These are phyloP conservation scores for Fusarium sp. DNA, from an alignment of 2,329 filamentous ascomycete species.

Conservation along the genomic window DNA sequence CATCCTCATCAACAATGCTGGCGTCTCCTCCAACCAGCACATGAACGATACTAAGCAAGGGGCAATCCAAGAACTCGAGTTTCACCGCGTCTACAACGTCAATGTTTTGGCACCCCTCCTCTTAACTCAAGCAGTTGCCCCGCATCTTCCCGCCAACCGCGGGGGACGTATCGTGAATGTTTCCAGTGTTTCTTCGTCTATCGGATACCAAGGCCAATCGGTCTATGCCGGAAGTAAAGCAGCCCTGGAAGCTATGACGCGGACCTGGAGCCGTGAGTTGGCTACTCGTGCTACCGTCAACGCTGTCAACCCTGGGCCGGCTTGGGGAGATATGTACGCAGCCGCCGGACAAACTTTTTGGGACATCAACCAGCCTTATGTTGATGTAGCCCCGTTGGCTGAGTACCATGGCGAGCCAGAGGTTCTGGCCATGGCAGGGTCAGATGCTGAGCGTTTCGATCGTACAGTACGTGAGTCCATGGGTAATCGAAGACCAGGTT, in stretches of 20 bases:
- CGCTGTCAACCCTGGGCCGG: constrained; percentile 67
- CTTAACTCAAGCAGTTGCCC: constrained; percentile 77
- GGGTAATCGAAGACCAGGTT: constrained; percentile 51
- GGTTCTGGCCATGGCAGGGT: constrained; percentile 47
- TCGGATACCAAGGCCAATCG: constrained; percentile 65
- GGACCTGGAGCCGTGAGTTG: constrained; percentile 68
- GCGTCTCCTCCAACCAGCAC: constrained; percentile 72
- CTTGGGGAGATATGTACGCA: constrained; percentile 64
- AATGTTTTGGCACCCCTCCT: constrained; percentile 87
- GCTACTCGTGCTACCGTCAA: constrained; percentile 65
- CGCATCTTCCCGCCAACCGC: constrained; percentile 76
- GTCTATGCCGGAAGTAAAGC: constrained; percentile 70
- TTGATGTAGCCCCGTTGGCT: constrained; percentile 51
- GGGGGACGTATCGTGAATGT: constrained; percentile 67
- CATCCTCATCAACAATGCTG: constrained; percentile 90
- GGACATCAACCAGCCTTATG: constrained; percentile 54
- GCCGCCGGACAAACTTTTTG: constrained; percentile 50
- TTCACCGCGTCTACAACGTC: constrained; percentile 77
- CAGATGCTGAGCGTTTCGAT: constrained; percentile 50
- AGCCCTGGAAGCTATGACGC: constrained; percentile 68
- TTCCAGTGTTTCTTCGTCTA: constrained; percentile 64
- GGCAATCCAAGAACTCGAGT: constrained; percentile 70
- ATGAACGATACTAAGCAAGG: constrained; percentile 65
- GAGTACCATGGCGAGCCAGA: constrained; percentile 49
- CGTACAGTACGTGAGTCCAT: constrained; percentile 49